Evolutionary conservation across 2,329 filamentous ascomycete genomes (phyloP).

Genomic region (Aspergillus sp.): DNA sequence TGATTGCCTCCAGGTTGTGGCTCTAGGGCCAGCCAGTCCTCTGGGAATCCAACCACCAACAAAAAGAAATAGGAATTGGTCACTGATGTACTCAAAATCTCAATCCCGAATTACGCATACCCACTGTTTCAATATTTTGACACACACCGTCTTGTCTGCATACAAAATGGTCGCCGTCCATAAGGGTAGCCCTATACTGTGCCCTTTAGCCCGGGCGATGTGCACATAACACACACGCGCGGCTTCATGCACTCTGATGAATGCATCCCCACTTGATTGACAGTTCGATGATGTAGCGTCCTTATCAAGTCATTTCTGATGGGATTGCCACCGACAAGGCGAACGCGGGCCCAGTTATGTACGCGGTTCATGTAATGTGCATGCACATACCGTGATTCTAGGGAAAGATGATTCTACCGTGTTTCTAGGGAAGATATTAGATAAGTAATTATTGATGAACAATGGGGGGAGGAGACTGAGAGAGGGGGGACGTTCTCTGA

Average conservation of each 20-base stretch:
- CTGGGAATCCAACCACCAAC: background rate
- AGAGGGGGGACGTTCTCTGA: background rate
- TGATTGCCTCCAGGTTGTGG: conserved; percentile 1
- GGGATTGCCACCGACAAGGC: conserved; percentile 2
- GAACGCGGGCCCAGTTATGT: background rate
- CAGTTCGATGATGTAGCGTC: conserved; percentile 7
- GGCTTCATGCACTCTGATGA: conserved; percentile 10
- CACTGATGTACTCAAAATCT: background rate
- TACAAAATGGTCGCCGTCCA: background rate
- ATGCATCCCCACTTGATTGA: conserved; percentile 10
- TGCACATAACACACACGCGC: conserved; percentile 1
- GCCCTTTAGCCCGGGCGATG: background rate
- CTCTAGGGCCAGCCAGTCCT: background rate
- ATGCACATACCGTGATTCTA: background rate
- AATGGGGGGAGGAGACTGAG: background rate
- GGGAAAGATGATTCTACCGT: background rate
- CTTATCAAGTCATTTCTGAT: background rate
- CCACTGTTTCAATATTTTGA: background rate
- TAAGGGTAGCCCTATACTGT: background rate
- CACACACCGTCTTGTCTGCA: background rate
- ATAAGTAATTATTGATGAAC: background rate
- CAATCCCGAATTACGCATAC: background rate
- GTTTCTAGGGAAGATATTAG: too few species aligned
- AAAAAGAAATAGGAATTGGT: background rate
- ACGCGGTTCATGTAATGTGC: background rate